These are phyloP conservation scores for Fonsecaea erecta DNA, from an alignment of 2,329 filamentous ascomycete genomes.

Conservation along the genomic window DNA sequence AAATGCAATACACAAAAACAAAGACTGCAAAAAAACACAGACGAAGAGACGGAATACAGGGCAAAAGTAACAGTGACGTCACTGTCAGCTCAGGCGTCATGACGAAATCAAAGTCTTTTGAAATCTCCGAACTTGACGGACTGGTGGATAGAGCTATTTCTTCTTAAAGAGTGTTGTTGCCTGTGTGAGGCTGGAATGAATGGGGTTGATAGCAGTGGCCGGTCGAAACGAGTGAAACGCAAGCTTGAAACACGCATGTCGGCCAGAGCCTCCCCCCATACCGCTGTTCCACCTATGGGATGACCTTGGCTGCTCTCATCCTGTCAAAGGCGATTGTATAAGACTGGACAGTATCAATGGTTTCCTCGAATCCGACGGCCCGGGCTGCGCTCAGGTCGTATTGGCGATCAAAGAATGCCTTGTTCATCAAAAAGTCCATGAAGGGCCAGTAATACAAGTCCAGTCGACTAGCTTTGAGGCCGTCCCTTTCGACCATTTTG, in stretches of 20 bases:
- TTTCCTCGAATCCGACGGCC: slow-evolving; percentile 35
- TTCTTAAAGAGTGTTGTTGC: not conserved
- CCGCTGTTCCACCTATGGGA: slow-evolving; percentile 9
- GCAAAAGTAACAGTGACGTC: not conserved
- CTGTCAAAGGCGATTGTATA: slow-evolving; percentile 39
- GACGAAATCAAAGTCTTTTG: not conserved
- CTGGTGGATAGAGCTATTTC: not conserved
- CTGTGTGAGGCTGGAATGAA: not conserved
- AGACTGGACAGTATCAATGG: slow-evolving; percentile 34
- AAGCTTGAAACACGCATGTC: not conserved
- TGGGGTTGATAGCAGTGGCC: not conserved
- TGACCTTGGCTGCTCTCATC: slow-evolving; percentile 36
- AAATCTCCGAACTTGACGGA: not conserved
- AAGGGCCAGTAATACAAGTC: slow-evolving; percentile 35
- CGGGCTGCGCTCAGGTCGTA: slow-evolving; percentile 35
- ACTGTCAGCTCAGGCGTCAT: not conserved
- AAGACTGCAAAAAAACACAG: too few species aligned
- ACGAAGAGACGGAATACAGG: not conserved
- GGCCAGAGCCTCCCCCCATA: not conserved
- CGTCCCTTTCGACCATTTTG: slow-evolving; percentile 25
- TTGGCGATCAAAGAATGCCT: slow-evolving; percentile 40
- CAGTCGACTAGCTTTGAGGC: slow-evolving; percentile 30
- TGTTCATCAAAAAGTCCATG: slow-evolving; percentile 32
- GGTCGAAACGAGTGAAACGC: not conserved
- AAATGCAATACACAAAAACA: not conserved